Evolutionary conservation across 1,139 yeast species (phyloP).

Genomic region (Yamadazyma oceani): DNA sequence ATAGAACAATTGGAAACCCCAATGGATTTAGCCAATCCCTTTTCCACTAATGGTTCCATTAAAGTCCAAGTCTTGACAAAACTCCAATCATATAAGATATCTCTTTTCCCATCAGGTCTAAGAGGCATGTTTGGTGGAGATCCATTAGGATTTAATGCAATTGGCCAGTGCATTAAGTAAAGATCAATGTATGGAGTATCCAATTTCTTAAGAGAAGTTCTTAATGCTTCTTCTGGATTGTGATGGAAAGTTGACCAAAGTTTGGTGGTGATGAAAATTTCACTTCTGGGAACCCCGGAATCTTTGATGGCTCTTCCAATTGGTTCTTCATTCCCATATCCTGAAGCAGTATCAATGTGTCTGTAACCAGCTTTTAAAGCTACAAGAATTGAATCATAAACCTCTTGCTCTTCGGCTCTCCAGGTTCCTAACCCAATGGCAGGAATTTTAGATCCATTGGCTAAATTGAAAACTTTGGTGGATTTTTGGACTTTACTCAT

Average conservation of each 20-base stretch:
- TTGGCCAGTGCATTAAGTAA: conserved; percentile 88
- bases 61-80: conserved; percentile 63
- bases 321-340: conserved; percentile 63
- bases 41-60: conserved; percentile 56
- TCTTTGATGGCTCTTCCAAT: conserved; percentile 69
- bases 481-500: conserved; percentile 15
- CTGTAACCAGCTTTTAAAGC: conserved; percentile 66
- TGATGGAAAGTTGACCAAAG: conserved; percentile 70
- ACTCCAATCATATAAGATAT: conserved; percentile 44
- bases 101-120: conserved; percentile 24
- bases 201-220: conserved; percentile 62
- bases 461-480: conserved; percentile 35
- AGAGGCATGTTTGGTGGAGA: conserved; percentile 33
- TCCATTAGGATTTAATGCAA: conserved; percentile 45
- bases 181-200: conserved; percentile 82
- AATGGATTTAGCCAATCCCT: conserved; percentile 61
- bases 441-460: conserved; percentile 66
- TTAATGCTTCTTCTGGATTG: conserved; percentile 58
- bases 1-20: conserved; percentile 80
- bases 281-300: conserved; percentile 67
- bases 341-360: conserved; percentile 80
- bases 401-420: conserved; percentile 61
- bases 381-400: conserved; percentile 54
- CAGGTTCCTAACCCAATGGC: conserved; percentile 80
- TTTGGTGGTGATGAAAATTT: conserved; percentile 78